Evolutionary conservation across 2,329 filamentous ascomycete species (phyloP).

Genomic region (Alternaria solani): DNA sequence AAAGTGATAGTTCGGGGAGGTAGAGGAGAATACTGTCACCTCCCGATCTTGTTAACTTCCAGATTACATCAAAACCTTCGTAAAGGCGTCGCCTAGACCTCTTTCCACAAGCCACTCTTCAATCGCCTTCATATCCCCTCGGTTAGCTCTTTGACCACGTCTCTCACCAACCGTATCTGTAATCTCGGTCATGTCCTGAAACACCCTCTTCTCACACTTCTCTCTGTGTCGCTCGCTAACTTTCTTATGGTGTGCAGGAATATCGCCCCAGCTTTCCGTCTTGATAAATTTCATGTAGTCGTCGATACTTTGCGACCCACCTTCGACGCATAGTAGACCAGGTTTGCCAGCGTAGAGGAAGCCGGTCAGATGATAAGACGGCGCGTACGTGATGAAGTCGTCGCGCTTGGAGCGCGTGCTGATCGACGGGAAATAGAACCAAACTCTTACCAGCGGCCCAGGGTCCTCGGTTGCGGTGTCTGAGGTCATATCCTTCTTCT

Average conservation of each 20-base stretch:
- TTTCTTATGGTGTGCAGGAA: slow-evolving; percentile 69
- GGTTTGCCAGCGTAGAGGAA: slow-evolving; percentile 69
- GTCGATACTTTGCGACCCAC: slow-evolving; percentile 59
- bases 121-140: slow-evolving; percentile 63
- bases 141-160: slow-evolving; percentile 60
- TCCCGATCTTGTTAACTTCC: neutral
- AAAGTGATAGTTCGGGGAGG: neutral
- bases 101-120: slow-evolving; percentile 59
- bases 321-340: slow-evolving; percentile 63
- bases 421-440: slow-evolving; percentile 71
- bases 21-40: neutral
- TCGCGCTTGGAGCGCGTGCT: slow-evolving; percentile 66
- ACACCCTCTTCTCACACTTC: slow-evolving; percentile 51
- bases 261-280: slow-evolving; percentile 69
- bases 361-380: slow-evolving; percentile 63
- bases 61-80: slow-evolving; percentile 50
- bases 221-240: slow-evolving; percentile 65
- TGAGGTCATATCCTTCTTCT: neutral
- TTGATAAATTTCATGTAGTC: slow-evolving; percentile 70
- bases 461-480: neutral
- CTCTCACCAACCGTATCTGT: slow-evolving; percentile 60
- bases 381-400: slow-evolving; percentile 64
- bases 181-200: slow-evolving; percentile 66
- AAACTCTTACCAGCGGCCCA: slow-evolving; percentile 59
- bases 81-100: slow-evolving; percentile 57